A percentile compares a stretch with the other conserved stretches of the same genome.
These are phyloP conservation scores for Grifola frondosa DNA, from an alignment of 1,284 basidiomycete species.

Conservation along the genomic window DNA sequence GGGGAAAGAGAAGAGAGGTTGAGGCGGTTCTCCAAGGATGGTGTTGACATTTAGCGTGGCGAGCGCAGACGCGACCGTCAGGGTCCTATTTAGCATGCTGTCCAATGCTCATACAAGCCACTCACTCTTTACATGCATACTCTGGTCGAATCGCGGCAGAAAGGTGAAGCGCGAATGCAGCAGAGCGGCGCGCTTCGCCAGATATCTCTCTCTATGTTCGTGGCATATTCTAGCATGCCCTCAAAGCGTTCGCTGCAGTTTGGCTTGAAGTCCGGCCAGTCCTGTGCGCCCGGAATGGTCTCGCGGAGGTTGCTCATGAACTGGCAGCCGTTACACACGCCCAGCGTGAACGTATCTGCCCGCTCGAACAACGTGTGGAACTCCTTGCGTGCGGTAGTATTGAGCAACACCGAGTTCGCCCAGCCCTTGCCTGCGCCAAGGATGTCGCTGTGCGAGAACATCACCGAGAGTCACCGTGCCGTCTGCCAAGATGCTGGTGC, in stretches of 20 bases:
- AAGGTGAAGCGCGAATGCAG: slow-evolving; percentile 63
- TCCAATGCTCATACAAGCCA: neutral
- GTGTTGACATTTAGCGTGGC: slow-evolving; percentile 45
- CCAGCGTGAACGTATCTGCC: slow-evolving; percentile 84
- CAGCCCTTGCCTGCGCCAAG: slow-evolving; percentile 96
- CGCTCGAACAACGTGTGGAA: slow-evolving; percentile 83
- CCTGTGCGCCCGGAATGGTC: slow-evolving; percentile 81
- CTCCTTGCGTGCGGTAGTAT: slow-evolving; percentile 68
- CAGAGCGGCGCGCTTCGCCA: slow-evolving; percentile 58
- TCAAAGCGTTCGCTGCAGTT: slow-evolving; percentile 92
- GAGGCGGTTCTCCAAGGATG: slow-evolving; percentile 55
- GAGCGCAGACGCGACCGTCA: slow-evolving; percentile 44
- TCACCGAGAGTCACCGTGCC: no score
- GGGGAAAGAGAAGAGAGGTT: slow-evolving; percentile 41
- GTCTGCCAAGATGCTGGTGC: no score
- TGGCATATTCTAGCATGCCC: slow-evolving; percentile 70
- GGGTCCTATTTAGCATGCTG: neutral
- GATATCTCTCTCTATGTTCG: slow-evolving; percentile 64
- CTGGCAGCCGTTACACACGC: slow-evolving; percentile 98
- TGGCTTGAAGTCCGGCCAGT: slow-evolving; percentile 90
- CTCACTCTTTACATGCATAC: slow-evolving; percentile 56
- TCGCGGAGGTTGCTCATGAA: slow-evolving; percentile 87
- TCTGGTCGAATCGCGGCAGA: slow-evolving; percentile 57
- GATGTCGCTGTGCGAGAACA: slow-evolving; percentile 99
- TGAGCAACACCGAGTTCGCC: slow-evolving; percentile 92